phyloP scores from a whole-genome alignment of 192 early-diverging fungal genomes.

The Neocallimastix lanati region DNA sequence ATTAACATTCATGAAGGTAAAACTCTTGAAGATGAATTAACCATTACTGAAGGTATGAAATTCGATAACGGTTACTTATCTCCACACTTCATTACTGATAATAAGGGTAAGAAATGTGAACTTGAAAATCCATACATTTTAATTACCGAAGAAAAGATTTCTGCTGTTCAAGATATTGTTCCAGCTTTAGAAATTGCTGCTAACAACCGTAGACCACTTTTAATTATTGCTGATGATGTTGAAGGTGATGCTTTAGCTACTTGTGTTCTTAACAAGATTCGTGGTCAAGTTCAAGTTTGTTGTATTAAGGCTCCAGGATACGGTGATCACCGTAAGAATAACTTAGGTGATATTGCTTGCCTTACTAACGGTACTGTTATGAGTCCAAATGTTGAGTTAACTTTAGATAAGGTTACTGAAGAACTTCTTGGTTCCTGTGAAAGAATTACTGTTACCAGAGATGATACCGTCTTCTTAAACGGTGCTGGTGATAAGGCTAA shows the following conservation, averaged over 20 bases:
- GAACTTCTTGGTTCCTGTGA: conserved; percentile 82
- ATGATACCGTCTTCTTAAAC: conserved; percentile 96
- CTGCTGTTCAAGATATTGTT: conserved; percentile 81
- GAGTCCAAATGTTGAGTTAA: conserved; percentile 87
- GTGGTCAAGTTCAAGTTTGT: conserved; percentile 89
- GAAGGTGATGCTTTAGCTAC: conserved; percentile 99
- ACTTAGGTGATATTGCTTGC: conserved; percentile 89
- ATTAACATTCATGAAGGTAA: conserved; percentile 99
- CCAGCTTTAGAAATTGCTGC: conserved; percentile 91
- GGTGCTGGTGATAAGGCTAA: conserved; percentile 79
- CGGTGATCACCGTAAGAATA: conserved; percentile 99
- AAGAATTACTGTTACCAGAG: conserved; percentile 87
- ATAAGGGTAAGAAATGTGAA: conserved; percentile 95
- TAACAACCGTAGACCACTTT: conserved; percentile 81
- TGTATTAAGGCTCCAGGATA: conserved; percentile 99
- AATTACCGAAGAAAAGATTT: conserved; percentile 98
- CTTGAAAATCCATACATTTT: conserved; percentile 98
- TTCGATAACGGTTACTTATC: conserved; percentile 99
- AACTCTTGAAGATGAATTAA: conserved; percentile 97
- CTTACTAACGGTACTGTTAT: conserved; percentile 94
- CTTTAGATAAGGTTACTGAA: conserved; percentile 82
- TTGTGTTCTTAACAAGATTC: conserved; percentile 98
- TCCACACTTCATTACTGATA: conserved; percentile 99
- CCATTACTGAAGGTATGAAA: conserved; percentile 99
- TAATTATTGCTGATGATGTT: conserved; percentile 95